These are phyloP conservation scores for Encephalitozoon hellem DNA, from an alignment of 371 early-diverging fungal species.

Conservation along the genomic window DNA sequence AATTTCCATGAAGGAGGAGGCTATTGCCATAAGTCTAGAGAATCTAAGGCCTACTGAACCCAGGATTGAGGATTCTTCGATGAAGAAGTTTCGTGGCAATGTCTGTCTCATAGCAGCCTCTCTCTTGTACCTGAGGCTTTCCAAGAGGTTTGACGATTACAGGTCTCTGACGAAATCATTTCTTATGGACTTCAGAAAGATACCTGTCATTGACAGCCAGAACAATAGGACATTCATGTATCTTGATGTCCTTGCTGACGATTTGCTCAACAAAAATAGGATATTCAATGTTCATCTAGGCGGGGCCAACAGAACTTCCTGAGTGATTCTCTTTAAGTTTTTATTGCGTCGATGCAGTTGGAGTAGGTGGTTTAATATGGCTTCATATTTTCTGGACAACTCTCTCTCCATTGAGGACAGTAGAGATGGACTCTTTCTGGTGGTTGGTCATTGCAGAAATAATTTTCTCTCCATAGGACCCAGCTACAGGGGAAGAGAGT, in stretches of 20 bases:
- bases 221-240: neutral
- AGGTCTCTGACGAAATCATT: neutral
- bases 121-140: conserved; percentile 8
- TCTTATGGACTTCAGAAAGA: neutral
- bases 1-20: neutral
- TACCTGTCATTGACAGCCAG: neutral
- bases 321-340: neutral
- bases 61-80: neutral
- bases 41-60: neutral
- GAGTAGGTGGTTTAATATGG: neutral
- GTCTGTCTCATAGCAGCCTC: neutral
- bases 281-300: neutral
- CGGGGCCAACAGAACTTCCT: neutral
- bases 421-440: neutral
- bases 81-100: neutral
- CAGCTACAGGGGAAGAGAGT: conserved; percentile 1
- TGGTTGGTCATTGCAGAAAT: neutral
- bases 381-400: conserved; percentile 1
- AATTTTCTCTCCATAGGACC: neutral
- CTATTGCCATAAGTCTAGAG: neutral
- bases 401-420: neutral
- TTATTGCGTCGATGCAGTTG: neutral
- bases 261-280: neutral
- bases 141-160: neutral
- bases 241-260: conserved; percentile 10